Evolutionary conservation across 148 eudicot genomes (phyloP), one percentile per base, ranked within the genome.

Genomic region (Persicaria maculosa): DNA sequence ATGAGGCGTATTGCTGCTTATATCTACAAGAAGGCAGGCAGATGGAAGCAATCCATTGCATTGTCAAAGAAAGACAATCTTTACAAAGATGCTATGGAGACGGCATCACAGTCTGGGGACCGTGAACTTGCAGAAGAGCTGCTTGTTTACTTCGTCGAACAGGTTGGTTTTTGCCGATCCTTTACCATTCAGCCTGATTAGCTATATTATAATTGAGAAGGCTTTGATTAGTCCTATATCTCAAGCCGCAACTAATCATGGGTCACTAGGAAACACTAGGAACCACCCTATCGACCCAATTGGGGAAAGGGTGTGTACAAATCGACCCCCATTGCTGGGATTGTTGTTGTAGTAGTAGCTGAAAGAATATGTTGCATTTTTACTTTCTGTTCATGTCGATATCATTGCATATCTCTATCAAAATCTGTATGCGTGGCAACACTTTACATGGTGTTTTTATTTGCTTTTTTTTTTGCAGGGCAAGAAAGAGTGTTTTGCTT

Each of bases 1-100:
- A 91, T 93, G 97, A 87, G 98, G 80, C 97, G 98, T 69, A 92
- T 93, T 79, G 98, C 98, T 61, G 97, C 98, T 72, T 91, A 91
- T 70, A 93, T 93, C 47, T 93, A 93, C 83, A 93, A 91, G 78
- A 93, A 93, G 80, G 97, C 95, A n/a, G 97, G 97, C 74, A 85
- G 98, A 78, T 93, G 98, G 98, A 93, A 91, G 95, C 98, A 87
- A 72, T 93, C 98, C 20, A 93, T 93, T 79, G 88, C 95, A 46
- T 77, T 93, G 86, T 93, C 98, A 43, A 93, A 93, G 89, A 93
- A 91, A 76, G 97, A 93, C 80, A 87, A 82, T 74, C 88, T 86
- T 43, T 93, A 91, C 88, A 93, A 89, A 80, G 98, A 93, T 85
- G 97, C 97, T 69, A 93, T 93, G 98, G 98, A 93, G 81, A 93